A percentile compares a stretch with the other conserved stretches of the same genome.
Evolutionary conservation across 495 filamentous ascomycete genomes (phyloP).

Genomic region (Neurospora terricola): DNA sequence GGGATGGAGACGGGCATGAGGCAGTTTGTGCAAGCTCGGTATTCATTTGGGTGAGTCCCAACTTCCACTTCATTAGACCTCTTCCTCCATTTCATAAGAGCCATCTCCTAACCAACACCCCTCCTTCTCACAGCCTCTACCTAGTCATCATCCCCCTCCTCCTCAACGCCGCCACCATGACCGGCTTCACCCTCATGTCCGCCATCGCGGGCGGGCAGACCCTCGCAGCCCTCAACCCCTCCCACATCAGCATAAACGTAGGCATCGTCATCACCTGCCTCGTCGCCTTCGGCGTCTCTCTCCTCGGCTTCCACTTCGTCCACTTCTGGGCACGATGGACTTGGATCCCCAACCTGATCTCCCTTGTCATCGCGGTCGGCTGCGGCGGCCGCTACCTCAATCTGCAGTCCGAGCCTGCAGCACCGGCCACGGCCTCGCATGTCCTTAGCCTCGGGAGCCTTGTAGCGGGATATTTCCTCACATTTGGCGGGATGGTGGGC

Average conservation of each 20-base stretch:
- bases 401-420: conserved; percentile 17
- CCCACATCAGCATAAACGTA: conserved; percentile 35
- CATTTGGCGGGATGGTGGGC: conserved; percentile 31
- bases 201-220: conserved; percentile 33
- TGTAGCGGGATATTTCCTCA: conserved; percentile 35
- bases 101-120: neutral
- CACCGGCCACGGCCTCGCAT: conserved; percentile 17
- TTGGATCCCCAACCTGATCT: conserved; percentile 45
- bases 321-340: conserved; percentile 46
- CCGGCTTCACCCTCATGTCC: conserved; percentile 33
- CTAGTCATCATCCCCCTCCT: conserved; percentile 30
- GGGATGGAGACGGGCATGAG: conserved; percentile 43
- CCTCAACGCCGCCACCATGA: conserved; percentile 32
- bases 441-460: conserved; percentile 23
- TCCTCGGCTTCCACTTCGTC: conserved; percentile 42
- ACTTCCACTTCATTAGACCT: neutral
- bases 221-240: conserved; percentile 35
- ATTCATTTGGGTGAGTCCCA: conserved; percentile 39
- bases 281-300: conserved; percentile 35
- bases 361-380: conserved; percentile 39
- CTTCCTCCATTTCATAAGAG: neutral
- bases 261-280: conserved; percentile 44
- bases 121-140: conserved; percentile 14
- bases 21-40: conserved; percentile 47
- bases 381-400: conserved; percentile 36